phyloP scores from a whole-genome alignment of 2,329 filamentous ascomycete genomes.

The Phialemonium atrogriseum region DNA sequence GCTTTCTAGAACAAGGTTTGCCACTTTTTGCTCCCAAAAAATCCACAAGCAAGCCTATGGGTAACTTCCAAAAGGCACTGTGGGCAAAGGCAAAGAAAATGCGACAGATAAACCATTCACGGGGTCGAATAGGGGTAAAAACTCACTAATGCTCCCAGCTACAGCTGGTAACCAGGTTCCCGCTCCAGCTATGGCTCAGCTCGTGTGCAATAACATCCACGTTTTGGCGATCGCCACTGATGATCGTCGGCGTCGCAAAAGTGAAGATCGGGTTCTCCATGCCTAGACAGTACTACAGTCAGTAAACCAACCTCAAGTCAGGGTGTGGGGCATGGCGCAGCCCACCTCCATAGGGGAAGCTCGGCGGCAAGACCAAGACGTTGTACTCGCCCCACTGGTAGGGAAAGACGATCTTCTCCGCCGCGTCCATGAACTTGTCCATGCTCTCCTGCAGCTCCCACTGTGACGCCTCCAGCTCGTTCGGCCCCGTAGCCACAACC shows the following conservation, averaged over 20 bases:
- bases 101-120: too few species aligned
- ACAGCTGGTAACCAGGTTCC: slow-evolving; percentile 71
- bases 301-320: not conserved
- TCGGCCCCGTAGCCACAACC: slow-evolving; percentile 77
- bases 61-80: too few species aligned
- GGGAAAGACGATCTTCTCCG: slow-evolving; percentile 73
- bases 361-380: slow-evolving; percentile 79
- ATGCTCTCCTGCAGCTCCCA: slow-evolving; percentile 90
- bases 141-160: slow-evolving; percentile 74
- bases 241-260: slow-evolving; percentile 89
- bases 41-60: too few species aligned
- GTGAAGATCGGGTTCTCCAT: slow-evolving; percentile 95
- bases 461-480: slow-evolving; percentile 74
- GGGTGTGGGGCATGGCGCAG: too few species aligned
- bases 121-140: too few species aligned
- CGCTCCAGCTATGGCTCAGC: slow-evolving; percentile 72
- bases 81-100: too few species aligned
- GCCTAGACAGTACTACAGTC: slow-evolving; percentile 30
- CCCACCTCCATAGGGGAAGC: slow-evolving; percentile 77
- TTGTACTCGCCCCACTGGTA: slow-evolving; percentile 97
- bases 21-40: too few species aligned
- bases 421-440: slow-evolving; percentile 82
- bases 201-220: slow-evolving; percentile 94
- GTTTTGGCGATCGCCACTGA: slow-evolving; percentile 84
- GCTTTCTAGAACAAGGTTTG: not conserved